Conservation (phyloP, 208 protist genomes). For the Trypanosoma cruzi region DNA sequence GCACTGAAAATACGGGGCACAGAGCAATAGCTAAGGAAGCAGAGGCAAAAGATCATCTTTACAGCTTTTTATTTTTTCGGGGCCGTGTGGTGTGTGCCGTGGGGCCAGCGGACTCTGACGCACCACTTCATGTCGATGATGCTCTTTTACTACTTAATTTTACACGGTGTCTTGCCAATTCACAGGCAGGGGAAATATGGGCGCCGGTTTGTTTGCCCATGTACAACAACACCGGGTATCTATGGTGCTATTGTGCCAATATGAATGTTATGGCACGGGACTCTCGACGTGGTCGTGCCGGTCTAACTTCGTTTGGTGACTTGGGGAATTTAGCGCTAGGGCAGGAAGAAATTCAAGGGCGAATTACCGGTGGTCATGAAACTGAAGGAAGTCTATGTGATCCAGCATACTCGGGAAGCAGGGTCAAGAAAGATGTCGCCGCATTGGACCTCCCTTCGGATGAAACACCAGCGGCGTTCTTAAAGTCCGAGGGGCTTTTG, state of each 20-base stretch:
- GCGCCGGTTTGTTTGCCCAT: conserved; percentile 72
- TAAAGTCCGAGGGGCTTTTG: conserved; percentile 22
- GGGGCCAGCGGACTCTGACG: conserved; percentile 16
- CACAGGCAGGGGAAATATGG: conserved; percentile 66
- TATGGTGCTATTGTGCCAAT: conserved; percentile 75
- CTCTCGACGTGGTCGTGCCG: conserved; percentile 14
- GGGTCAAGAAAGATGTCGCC: background rate
- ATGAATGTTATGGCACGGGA: conserved; percentile 33
- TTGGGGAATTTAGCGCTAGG: background rate
- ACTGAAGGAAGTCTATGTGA: background rate
- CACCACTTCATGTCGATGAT: conserved; percentile 49
- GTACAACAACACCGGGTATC: conserved; percentile 74
- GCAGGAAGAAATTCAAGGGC: background rate
- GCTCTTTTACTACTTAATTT: conserved; percentile 65
- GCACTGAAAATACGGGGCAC: background rate
- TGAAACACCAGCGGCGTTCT: conserved; percentile 2
- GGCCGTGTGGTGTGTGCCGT: conserved; percentile 39
- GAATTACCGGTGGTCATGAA: background rate
- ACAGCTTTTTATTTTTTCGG: conserved; percentile 48
- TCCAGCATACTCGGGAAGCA: background rate
- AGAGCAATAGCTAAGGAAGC: background rate
- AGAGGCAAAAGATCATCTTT: conserved; percentile 39
- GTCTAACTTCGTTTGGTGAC: background rate
- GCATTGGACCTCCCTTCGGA: background rate
- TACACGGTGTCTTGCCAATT: conserved; percentile 37